Conservation (phyloP, 768 basidiomycete species). For the Mycena kentingensis region DNA sequence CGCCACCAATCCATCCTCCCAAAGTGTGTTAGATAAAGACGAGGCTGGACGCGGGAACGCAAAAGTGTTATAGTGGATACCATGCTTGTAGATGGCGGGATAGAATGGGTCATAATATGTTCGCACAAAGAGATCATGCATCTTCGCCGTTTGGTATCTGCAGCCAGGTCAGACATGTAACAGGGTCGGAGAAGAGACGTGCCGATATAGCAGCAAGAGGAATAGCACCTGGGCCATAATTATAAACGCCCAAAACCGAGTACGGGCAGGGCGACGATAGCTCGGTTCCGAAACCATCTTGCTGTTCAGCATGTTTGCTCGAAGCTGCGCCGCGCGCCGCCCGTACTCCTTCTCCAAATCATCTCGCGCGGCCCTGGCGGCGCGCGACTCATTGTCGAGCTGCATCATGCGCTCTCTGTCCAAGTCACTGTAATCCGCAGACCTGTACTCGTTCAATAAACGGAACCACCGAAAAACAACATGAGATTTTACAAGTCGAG, state of each 20-base stretch:
- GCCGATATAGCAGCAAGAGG: slow-evolving; percentile 17
- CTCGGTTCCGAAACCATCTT: slow-evolving; percentile 28
- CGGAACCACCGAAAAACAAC: slow-evolving; percentile 5
- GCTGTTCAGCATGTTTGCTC: slow-evolving; percentile 36
- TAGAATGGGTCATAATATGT: slow-evolving; percentile 80
- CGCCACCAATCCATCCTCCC: slow-evolving; percentile 43
- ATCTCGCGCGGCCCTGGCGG: slow-evolving; percentile 52
- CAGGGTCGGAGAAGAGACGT: neutral
- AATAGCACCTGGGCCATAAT: slow-evolving; percentile 17
- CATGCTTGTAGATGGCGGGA: slow-evolving; percentile 64
- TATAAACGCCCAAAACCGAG: slow-evolving; percentile 18
- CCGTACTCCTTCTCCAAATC: slow-evolving; percentile 38
- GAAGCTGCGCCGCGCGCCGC: slow-evolving; percentile 42
- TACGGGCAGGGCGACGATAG: slow-evolving; percentile 5
- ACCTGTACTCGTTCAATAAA: slow-evolving; percentile 32
- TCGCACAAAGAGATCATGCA: slow-evolving; percentile 63
- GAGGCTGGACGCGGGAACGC: slow-evolving; percentile 37
- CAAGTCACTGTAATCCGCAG: slow-evolving; percentile 35
- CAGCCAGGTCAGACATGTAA: neutral
- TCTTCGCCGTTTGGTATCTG: slow-evolving; percentile 50
- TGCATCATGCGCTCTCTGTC: slow-evolving; percentile 50
- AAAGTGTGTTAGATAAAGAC: slow-evolving; percentile 43
- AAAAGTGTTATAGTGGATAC: slow-evolving; percentile 41
- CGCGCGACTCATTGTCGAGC: slow-evolving; percentile 53
- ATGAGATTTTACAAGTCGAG: slow-evolving; percentile 52